Evolutionary conservation across 148 eudicot genomes (phyloP).

Genomic region (Cornus kousa): DNA sequence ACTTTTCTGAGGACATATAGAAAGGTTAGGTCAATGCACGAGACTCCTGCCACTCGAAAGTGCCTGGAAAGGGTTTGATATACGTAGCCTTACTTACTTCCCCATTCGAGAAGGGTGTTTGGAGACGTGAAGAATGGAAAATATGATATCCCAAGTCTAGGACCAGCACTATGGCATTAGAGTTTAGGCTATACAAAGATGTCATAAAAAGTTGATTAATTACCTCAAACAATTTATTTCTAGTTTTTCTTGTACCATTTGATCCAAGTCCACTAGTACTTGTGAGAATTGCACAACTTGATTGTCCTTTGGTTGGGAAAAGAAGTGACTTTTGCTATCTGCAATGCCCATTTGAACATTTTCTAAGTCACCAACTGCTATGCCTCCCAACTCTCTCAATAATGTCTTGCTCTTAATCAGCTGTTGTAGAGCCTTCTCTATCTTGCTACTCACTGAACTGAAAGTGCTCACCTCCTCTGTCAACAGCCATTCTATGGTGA

Average conservation of each 20-base stretch:
- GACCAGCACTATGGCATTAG: too few relatives aligned
- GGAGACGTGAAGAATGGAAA: too few relatives aligned
- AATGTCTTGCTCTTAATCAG: conserved; percentile 26
- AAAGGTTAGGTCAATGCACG: too few relatives aligned
- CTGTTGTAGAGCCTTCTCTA: conserved; percentile 35
- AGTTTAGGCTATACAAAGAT: too few relatives aligned
- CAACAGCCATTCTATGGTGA: conserved; percentile 14
- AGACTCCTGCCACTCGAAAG: too few relatives aligned
- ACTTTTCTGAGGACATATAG: too few relatives aligned
- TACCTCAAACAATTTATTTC: conserved; percentile 42
- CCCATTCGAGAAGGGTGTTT: too few relatives aligned
- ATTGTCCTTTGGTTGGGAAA: neutral
- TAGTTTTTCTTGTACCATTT: conserved; percentile 30
- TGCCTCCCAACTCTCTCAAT: conserved; percentile 29
- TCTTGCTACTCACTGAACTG: conserved; percentile 27
- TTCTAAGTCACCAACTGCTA: conserved; percentile 6
- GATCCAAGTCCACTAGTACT: conserved; percentile 26
- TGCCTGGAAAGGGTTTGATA: too few relatives aligned
- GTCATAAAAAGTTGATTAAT: conserved; percentile 13
- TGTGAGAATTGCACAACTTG: conserved; percentile 13
- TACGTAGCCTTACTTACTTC: too few relatives aligned
- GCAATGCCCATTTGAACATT: neutral
- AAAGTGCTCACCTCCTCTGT: conserved; percentile 32
- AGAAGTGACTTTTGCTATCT: neutral
- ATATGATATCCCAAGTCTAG: too few relatives aligned